Evolutionary conservation across 176 grass and related monocot species (phyloP).

Genomic region (Aegilops umbellulata): DNA sequence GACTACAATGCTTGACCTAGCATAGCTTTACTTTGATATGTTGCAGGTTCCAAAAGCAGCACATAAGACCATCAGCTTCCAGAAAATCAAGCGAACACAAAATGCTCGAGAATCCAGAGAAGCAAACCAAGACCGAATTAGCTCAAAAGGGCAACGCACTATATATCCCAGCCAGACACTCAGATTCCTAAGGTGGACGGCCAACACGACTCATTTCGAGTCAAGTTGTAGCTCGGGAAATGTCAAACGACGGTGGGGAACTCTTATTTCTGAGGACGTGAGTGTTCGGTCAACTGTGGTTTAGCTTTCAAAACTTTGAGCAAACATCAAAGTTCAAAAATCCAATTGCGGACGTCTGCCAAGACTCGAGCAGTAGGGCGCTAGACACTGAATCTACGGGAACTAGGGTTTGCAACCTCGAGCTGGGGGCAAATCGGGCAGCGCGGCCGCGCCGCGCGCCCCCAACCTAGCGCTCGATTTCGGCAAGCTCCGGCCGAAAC

Average conservation of each 20-base stretch:
- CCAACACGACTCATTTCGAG: not conserved
- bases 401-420: conserved; percentile 8
- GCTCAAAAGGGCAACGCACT: not conserved
- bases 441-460: not conserved
- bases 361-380: not conserved
- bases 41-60: not conserved
- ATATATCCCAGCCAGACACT: not conserved
- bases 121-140: not conserved
- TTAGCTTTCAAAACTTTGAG: not conserved
- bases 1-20: not conserved
- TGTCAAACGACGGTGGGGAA: too few relatives aligned
- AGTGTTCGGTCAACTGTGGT: not conserved
- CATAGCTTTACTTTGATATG: not conserved
- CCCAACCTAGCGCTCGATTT: not conserved
- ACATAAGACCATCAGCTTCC: not conserved
- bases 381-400: not conserved
- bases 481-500: not conserved
- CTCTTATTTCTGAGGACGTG: not conserved
- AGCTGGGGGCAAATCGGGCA: not conserved
- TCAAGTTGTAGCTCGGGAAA: not conserved
- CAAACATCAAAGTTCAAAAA: not conserved
- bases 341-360: not conserved
- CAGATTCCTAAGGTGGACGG: not conserved
- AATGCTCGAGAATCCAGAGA: not conserved
- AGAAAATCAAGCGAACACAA: not conserved